These are phyloP conservation scores for Forsythia suspensa DNA, from an alignment of 257 asterid genomes.

Conservation along the genomic window DNA sequence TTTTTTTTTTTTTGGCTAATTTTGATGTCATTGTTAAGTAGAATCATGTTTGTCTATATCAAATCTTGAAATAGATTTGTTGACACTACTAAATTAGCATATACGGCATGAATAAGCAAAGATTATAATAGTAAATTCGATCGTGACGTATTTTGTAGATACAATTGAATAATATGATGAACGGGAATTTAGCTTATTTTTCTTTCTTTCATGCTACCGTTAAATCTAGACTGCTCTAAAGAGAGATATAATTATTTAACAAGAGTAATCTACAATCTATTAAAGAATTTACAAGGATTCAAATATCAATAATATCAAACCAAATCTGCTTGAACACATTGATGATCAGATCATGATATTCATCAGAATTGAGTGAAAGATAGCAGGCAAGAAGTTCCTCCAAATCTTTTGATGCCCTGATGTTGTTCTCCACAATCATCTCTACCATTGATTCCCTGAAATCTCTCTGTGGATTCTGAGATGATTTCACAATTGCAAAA, in stretches of 20 bases:
- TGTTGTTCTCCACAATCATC: conserved; percentile 67
- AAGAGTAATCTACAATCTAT: background rate
- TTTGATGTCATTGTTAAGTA: background rate
- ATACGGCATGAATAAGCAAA: background rate
- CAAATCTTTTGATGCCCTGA: conserved; percentile 48
- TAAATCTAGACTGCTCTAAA: background rate
- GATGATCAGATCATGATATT: conserved; percentile 61
- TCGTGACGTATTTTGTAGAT: background rate
- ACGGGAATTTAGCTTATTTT: background rate
- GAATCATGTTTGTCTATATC: background rate
- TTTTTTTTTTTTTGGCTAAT: no score
- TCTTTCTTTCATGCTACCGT: background rate
- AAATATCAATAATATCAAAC: conserved; percentile 46
- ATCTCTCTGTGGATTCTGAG: conserved; percentile 56
- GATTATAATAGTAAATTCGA: background rate
- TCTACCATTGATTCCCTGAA: conserved; percentile 77
- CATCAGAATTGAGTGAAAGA: conserved; percentile 56
- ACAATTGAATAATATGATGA: background rate
- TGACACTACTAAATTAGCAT: background rate
- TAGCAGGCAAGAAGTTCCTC: conserved; percentile 71
- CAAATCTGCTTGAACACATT: conserved; percentile 69
- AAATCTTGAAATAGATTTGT: background rate
- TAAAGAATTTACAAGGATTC: background rate
- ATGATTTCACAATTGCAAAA: conserved; percentile 61
- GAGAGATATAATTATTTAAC: background rate